Evolutionary conservation across 192 early-diverging fungal species (phyloP).

Genomic region (Coemansia sp.): DNA sequence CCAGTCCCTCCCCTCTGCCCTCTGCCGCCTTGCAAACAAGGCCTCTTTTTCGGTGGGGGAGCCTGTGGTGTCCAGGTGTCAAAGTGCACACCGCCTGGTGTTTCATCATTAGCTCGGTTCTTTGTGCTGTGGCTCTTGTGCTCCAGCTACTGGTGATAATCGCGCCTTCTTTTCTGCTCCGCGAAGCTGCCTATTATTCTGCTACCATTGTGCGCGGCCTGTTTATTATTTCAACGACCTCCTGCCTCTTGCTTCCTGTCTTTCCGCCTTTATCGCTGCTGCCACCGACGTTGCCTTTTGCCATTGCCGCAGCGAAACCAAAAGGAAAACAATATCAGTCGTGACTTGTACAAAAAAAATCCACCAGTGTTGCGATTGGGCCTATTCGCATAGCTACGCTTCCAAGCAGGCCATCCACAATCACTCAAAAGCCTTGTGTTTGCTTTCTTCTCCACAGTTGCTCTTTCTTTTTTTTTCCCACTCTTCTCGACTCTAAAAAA

Average conservation of each 20-base stretch:
- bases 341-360: background rate
- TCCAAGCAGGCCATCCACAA: background rate
- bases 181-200: slow-evolving; percentile 2
- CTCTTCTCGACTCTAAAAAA: slow-evolving; percentile 6
- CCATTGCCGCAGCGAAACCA: background rate
- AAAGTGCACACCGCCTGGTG: background rate
- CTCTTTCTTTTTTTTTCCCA: background rate
- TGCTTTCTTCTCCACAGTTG: slow-evolving; percentile 4
- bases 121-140: background rate
- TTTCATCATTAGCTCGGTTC: background rate
- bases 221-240: background rate
- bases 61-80: background rate
- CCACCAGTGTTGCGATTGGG: background rate
- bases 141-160: background rate
- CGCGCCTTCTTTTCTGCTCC: background rate
- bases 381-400: background rate
- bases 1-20: background rate
- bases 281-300: background rate
- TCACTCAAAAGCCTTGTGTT: background rate
- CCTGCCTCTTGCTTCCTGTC: background rate
- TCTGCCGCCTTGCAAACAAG: background rate
- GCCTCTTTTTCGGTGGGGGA: background rate
- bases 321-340: background rate
- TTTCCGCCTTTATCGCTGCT: no score
- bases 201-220: slow-evolving; percentile 1